Conservation (phyloP, 768 basidiomycete genomes). For the Rhodotorula kratochvilovae region DNA sequence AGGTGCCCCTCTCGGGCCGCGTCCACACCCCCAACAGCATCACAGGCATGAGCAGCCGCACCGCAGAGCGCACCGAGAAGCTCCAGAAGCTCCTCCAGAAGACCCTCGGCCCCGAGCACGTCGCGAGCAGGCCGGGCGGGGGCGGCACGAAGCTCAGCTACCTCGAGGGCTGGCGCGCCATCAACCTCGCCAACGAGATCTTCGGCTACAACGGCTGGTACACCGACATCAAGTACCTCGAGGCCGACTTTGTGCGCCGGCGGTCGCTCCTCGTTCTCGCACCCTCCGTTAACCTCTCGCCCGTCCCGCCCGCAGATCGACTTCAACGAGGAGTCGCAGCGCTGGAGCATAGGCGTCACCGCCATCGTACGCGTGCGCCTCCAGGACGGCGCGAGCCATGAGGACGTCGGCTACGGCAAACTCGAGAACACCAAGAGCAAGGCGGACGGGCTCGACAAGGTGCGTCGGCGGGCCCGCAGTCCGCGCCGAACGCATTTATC, state of each 20-base stretch:
- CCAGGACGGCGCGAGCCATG: conserved; percentile 80
- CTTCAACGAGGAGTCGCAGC: conserved; percentile 60
- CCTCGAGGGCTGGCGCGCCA: conserved; percentile 95
- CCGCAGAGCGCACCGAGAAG: not conserved
- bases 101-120: conserved; percentile 88
- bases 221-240: conserved; percentile 42
- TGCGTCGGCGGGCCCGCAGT: conserved; percentile 47
- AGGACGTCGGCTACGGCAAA: conserved; percentile 88
- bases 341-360: conserved; percentile 70
- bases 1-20: not conserved
- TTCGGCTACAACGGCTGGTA: conserved; percentile 79
- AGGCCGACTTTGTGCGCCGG: conserved; percentile 47
- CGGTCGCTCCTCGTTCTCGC: not conserved
- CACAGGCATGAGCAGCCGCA: not conserved
- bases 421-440: conserved; percentile 81
- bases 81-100: conserved; percentile 58
- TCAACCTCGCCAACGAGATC: conserved; percentile 95
- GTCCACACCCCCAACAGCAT: conserved; percentile 4
- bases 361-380: conserved; percentile 83
- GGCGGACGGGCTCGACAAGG: conserved; percentile 84
- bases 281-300: not conserved
- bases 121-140: conserved; percentile 82
- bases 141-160: conserved; percentile 78
- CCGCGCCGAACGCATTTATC: not conserved
- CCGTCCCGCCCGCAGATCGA: conserved; percentile 58